phyloP scores from a whole-genome alignment of 148 eudicot genomes.

The Spergularia bocconei region DNA sequence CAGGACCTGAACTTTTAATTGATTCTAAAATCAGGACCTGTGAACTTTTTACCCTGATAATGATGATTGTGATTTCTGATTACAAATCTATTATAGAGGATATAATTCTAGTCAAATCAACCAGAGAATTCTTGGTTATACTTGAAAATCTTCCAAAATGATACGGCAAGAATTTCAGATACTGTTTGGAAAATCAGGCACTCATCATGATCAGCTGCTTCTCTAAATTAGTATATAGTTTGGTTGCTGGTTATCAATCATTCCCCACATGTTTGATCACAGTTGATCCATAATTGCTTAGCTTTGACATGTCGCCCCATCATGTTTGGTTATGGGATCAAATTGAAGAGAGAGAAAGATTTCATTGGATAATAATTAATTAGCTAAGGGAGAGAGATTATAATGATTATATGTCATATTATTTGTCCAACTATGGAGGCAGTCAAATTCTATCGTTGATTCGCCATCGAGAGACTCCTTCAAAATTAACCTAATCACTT shows the following conservation, averaged over 20 bases:
- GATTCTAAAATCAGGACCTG: too few relatives aligned
- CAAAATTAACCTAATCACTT: too few relatives aligned
- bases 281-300: neutral
- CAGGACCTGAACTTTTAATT: too few relatives aligned
- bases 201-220: conserved; percentile 13
- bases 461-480: too few relatives aligned
- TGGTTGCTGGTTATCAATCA: conserved; percentile 15
- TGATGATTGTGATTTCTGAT: neutral
- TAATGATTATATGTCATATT: neutral
- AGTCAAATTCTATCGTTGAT: too few relatives aligned
- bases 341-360: neutral
- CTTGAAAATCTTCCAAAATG: conserved; percentile 4
- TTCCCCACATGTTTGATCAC: conserved; percentile 31
- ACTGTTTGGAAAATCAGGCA: conserved; percentile 18
- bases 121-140: neutral
- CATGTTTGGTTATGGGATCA: conserved; percentile 20
- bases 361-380: neutral
- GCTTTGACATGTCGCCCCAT: conserved; percentile 21
- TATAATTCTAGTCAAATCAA: conserved; percentile 12
- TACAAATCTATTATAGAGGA: neutral
- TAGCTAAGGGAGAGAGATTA: neutral
- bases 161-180: conserved; percentile 19
- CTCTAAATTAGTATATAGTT: neutral
- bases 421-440: neutral
- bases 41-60: too few relatives aligned